Evolutionary conservation across 352 stramenopile species (phyloP).

Genomic region (Elongisporangium anandrum): DNA sequence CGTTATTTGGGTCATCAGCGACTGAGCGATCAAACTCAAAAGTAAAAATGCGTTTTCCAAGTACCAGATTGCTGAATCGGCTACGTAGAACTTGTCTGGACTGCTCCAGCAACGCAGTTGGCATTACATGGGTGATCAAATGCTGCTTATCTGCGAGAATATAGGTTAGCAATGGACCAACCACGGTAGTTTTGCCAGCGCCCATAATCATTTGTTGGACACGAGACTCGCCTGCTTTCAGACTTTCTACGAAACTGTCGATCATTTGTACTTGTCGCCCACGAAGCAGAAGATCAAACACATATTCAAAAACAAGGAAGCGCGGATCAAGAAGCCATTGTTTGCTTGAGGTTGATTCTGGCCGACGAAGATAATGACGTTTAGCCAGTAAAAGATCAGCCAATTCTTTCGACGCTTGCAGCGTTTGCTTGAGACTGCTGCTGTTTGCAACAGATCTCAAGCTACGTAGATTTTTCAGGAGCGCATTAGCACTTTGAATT

Average conservation of each 20-base stretch:
- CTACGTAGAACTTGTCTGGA: slow-evolving; percentile 96
- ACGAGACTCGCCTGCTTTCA: slow-evolving; percentile 64
- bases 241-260: slow-evolving; percentile 95
- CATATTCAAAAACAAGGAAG: slow-evolving; percentile 99
- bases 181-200: slow-evolving; percentile 99
- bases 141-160: slow-evolving; percentile 95
- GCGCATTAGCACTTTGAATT: slow-evolving; percentile 38
- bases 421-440: slow-evolving; percentile 55
- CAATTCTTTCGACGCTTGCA: slow-evolving; percentile 80
- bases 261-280: slow-evolving; percentile 99
- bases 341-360: slow-evolving; percentile 1
- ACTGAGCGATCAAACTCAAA: slow-evolving; percentile 98
- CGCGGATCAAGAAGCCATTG: slow-evolving; percentile 93
- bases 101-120: slow-evolving; percentile 97
- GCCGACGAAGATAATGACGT: slow-evolving; percentile 55
- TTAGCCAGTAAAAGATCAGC: slow-evolving; percentile 71
- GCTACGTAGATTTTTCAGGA: slow-evolving; percentile 19
- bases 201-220: slow-evolving; percentile 99
- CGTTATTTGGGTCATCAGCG: slow-evolving; percentile 59
- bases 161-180: slow-evolving; percentile 97
- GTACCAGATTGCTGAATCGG: slow-evolving; percentile 95
- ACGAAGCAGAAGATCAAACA: slow-evolving; percentile 97
- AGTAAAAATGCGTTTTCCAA: slow-evolving; percentile 98
- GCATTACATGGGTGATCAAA: slow-evolving; percentile 97
- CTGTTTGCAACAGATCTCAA: slow-evolving; percentile 5